Percentiles rank a stretch among this genome's conserved stretches.
Evolutionary conservation across 331 rosid species (phyloP).

Genomic region (Phaseolus coccineus): DNA sequence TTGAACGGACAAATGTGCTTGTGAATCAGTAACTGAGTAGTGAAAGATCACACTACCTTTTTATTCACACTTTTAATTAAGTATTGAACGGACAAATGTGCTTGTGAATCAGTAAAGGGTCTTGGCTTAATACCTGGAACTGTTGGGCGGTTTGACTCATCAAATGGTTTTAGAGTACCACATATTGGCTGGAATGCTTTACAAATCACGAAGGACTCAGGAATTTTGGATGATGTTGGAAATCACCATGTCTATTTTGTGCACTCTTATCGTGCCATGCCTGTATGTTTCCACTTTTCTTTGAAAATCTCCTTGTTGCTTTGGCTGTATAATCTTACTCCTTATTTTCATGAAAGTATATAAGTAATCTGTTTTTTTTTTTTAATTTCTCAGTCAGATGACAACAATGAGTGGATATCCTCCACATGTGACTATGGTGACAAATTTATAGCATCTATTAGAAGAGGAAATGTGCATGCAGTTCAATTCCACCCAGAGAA

Average conservation of each 20-base stretch:
- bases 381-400: conserved; percentile 65
- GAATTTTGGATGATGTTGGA: conserved; percentile 88
- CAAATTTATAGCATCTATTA: conserved; percentile 84
- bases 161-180: conserved; percentile 89
- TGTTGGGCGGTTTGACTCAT: conserved; percentile 91
- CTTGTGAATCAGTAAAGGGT: conserved; percentile 75
- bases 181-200: conserved; percentile 99
- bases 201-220: conserved; percentile 66
- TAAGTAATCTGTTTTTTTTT: conserved; percentile 26
- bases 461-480: conserved; percentile 94
- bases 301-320: conserved; percentile 1
- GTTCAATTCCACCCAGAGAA: conserved; percentile 99
- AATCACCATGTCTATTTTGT: conserved; percentile 87
- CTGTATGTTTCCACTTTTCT: conserved; percentile 59
- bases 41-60: conserved; percentile 16
- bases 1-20: conserved; percentile 39
- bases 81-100: conserved; percentile 39
- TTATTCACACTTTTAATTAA: conserved; percentile 12
- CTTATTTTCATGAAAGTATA: conserved; percentile 27
- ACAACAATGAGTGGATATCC: conserved; percentile 89
- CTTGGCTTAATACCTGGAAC: conserved; percentile 96
- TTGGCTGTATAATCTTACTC: conserved; percentile 23
- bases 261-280: conserved; percentile 94
- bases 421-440: conserved; percentile 92
- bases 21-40: conserved; percentile 59